Conservation (phyloP, 805 yeast species). For the Candida alai region DNA sequence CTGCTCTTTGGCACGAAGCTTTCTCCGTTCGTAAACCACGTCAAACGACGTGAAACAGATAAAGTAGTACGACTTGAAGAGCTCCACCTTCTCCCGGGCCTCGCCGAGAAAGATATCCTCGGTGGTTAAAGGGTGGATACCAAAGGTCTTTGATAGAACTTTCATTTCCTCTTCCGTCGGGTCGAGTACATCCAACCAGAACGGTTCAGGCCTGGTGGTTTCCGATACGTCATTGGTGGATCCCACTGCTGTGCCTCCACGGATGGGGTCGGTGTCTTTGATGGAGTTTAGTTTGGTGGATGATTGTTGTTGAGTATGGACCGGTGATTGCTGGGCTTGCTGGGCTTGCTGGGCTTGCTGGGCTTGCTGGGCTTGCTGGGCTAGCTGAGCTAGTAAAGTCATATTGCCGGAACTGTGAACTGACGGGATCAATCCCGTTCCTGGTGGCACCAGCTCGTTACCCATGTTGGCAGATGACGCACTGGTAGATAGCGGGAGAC, state of each 20-base stretch:
- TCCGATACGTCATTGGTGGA: constrained; percentile 5
- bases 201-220: constrained; percentile 19
- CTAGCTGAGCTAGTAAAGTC: constrained; percentile 1
- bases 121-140: constrained; percentile 93
- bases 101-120: constrained; percentile 94
- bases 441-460: neutral
- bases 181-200: constrained; percentile 86
- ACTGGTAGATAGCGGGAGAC: constrained; percentile 7
- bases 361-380: no score
- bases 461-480: constrained; percentile 10
- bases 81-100: constrained; percentile 90
- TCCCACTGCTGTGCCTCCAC: constrained; percentile 4
- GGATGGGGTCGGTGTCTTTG: constrained; percentile 4
- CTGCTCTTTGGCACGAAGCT: constrained; percentile 45
- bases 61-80: constrained; percentile 85
- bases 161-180: constrained; percentile 98
- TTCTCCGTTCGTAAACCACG: constrained; percentile 69
- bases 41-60: constrained; percentile 70
- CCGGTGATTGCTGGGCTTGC: no score
- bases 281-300: neutral
- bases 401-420: constrained; percentile 1
- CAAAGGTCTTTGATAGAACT: constrained; percentile 82
- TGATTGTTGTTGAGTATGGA: constrained; percentile 3
- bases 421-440: neutral
- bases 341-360: no score